Percentiles rank a stretch among this genome's conserved stretches.
phyloP scores from a whole-genome alignment of 129 eudicot species.

The Flaveria robusta region DNA sequence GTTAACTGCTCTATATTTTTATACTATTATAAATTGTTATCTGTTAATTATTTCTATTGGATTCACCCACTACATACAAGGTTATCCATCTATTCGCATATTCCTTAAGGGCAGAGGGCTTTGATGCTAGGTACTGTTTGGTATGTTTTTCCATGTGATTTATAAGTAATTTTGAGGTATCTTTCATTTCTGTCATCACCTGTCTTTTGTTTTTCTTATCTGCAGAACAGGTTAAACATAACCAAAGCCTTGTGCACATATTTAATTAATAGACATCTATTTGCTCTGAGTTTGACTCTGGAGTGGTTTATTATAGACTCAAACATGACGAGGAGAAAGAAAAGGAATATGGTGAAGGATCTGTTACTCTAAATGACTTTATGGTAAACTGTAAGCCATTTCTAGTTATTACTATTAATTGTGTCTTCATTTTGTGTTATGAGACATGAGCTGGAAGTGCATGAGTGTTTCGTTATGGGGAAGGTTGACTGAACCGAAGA shows the following conservation, averaged over 20 bases:
- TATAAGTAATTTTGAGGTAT: not conserved
- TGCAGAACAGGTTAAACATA: constrained; percentile 95
- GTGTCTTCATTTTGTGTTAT: no score
- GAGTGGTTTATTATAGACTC: constrained; percentile 41
- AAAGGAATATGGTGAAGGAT: constrained; percentile 77
- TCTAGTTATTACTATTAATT: not conserved
- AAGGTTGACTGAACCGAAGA: no score
- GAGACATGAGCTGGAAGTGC: no score
- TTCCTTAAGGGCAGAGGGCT: constrained; percentile 95
- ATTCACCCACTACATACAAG: constrained; percentile 94
- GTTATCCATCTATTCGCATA: constrained; percentile 95
- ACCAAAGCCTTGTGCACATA: constrained; percentile 82
- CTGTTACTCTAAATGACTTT: no score
- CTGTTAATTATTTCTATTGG: constrained; percentile 20
- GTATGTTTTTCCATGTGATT: constrained; percentile 35
- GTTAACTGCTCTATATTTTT: not conserved
- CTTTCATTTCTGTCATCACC: constrained; percentile 17
- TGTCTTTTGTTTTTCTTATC: constrained; percentile 37
- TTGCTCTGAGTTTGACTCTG: constrained; percentile 72
- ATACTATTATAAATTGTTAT: not conserved
- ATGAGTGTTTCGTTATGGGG: no score
- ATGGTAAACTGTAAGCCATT: no score
- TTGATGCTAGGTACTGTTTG: constrained; percentile 42
- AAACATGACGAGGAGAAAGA: constrained; percentile 85
- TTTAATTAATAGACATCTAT: constrained; percentile 65